Percentiles rank a stretch among this genome's conserved stretches.
phyloP scores from a whole-genome alignment of 2,329 filamentous ascomycete genomes.

The Fusarium secorum region DNA sequence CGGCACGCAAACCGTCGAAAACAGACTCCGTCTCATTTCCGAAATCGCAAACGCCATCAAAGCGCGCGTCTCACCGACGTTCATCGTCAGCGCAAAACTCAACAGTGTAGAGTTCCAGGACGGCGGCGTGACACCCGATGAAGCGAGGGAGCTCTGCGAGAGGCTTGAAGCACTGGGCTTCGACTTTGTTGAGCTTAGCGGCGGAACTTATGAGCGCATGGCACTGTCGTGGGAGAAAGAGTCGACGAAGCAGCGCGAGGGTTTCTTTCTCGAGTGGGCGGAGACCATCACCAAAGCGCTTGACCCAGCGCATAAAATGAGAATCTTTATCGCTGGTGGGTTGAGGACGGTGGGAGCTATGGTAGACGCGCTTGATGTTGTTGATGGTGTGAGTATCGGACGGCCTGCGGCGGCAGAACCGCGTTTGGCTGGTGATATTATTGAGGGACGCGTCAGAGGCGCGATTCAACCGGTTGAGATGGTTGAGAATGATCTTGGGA shows the following conservation, averaged over 20 bases:
- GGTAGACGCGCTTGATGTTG: constrained; percentile 62
- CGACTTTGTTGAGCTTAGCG: constrained; percentile 67
- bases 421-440: constrained; percentile 42
- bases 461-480: constrained; percentile 21
- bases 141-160: constrained; percentile 57
- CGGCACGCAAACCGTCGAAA: constrained; percentile 53
- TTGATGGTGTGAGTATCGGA: constrained; percentile 67
- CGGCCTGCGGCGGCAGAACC: constrained; percentile 47
- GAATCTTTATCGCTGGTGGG: constrained; percentile 65
- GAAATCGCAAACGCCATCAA: constrained; percentile 52
- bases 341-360: constrained; percentile 63
- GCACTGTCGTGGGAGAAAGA: constrained; percentile 61
- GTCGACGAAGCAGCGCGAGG: constrained; percentile 61
- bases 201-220: constrained; percentile 65
- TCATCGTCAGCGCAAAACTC: constrained; percentile 63
- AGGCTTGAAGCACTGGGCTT: constrained; percentile 58
- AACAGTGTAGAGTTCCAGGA: constrained; percentile 65
- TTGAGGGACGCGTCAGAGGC: constrained; percentile 33
- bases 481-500: constrained; percentile 22
- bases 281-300: constrained; percentile 55
- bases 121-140: constrained; percentile 59
- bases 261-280: constrained; percentile 68
- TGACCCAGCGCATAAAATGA: constrained; percentile 52
- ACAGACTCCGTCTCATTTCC: constrained; percentile 54
- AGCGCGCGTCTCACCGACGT: constrained; percentile 41